These are phyloP conservation scores for Endothia cerciana DNA, from an alignment of 2,329 filamentous ascomycete species.

Conservation along the genomic window DNA sequence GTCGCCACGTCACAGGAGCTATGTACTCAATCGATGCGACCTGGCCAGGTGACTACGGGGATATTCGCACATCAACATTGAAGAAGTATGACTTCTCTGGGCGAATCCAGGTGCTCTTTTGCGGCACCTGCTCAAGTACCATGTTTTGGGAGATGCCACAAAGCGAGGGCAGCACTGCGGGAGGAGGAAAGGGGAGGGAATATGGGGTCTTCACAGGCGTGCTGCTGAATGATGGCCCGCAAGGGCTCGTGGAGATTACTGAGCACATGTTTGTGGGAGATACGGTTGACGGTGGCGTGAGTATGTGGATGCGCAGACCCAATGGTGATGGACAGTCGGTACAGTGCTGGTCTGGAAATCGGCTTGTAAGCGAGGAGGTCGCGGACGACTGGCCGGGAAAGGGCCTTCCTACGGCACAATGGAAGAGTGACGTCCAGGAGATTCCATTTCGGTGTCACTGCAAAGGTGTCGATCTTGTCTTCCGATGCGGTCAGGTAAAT, in stretches of 20 bases:
- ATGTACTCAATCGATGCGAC: conserved; percentile 42
- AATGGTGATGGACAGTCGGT: conserved; percentile 38
- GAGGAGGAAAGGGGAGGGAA: conserved; percentile 25
- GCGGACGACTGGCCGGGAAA: conserved; percentile 34
- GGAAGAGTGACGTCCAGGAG: conserved; percentile 30
- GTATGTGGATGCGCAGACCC: conserved; percentile 46
- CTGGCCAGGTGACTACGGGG: conserved; percentile 43
- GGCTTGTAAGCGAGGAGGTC: conserved; percentile 36
- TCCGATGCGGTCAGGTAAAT: conserved; percentile 39
- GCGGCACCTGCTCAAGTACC: conserved; percentile 46
- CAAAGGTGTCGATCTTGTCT: conserved; percentile 47
- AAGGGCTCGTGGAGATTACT: conserved; percentile 38
- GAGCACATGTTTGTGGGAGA: conserved; percentile 52
- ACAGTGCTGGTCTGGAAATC: conserved; percentile 36
- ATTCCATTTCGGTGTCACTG: conserved; percentile 51
- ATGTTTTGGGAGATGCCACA: conserved; percentile 45
- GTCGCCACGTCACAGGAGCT: conserved; percentile 49
- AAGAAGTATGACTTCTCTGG: conserved; percentile 43
- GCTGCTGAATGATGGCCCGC: conserved; percentile 37
- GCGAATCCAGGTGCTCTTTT: conserved; percentile 43
- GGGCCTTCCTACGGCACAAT: conserved; percentile 24
- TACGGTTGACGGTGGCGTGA: conserved; percentile 56
- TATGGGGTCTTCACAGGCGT: conserved; percentile 45
- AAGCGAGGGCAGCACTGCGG: conserved; percentile 14
- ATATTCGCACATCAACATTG: conserved; percentile 39